Base-by-base conservation (phyloP, 495 filamentous ascomycete species). In the Tuber umbilicatum region DNA sequence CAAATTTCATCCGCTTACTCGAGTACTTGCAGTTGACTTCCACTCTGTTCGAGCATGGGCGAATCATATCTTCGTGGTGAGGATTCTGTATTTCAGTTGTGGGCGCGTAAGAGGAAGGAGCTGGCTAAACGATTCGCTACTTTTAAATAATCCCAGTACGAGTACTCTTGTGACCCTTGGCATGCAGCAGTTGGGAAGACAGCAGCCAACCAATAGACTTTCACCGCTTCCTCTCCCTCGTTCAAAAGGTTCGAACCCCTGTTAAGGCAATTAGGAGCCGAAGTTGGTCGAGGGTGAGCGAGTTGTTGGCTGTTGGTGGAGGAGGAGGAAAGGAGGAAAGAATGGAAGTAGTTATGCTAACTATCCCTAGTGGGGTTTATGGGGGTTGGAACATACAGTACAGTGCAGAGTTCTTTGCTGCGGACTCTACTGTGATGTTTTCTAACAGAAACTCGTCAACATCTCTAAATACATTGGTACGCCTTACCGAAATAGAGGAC, bases 1-100 rank as follows among this genome's bases (percentile, higher is more conserved):
- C 55, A 64, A 64, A 64, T 64, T 64, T 64, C 55, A 35, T 64
- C 55, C 35, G 27, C 55, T 64, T 64, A 27, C n/a, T n/a, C n/a
- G n/a, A n/a, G n/a, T n/a, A n/a, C 55, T 35, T 64, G 55, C 55
- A 35, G 27, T 64, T 64, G 50, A 31, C 55, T 64, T 64, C 16
- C 6, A 27, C 47, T 55, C 31, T 9, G 17, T 12, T 31, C 27
- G n/a, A n/a, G n/a, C 35, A 35, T 5, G 3, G 5, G 55, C 55
- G 55, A 64, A 64, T 64, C 55, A 64, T 35, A 64, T 64, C 55
- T 64, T 64, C 27, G 55, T 35, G 55, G 27, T 27, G 55, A 64
- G 55, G 3, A 16, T 64, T 31, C 55, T n/a, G n/a, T 17, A 4
- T 27, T 64, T 19, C 27, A 35, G 27, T 27, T 64, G 3, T 17